Percentiles rank a stretch among this genome's conserved stretches.
Conservation (phyloP, 2,329 filamentous ascomycete species). For the Sporothrix phasma region DNA sequence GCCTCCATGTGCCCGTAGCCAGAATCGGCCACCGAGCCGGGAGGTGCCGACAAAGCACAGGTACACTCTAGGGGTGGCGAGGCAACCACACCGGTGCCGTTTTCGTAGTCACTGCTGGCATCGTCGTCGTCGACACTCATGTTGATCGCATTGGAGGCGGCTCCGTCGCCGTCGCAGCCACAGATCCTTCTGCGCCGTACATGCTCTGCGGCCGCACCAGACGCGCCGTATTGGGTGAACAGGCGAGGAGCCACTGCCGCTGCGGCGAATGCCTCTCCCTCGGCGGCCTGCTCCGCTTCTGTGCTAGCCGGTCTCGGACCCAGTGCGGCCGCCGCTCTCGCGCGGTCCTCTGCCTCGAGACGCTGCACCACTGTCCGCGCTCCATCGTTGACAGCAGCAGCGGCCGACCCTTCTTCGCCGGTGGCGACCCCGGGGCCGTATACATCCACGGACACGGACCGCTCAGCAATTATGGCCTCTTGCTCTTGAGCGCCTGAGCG, state of each 20-base stretch:
- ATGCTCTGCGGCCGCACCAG: neutral
- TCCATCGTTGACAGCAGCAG: neutral
- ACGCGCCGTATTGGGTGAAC: neutral
- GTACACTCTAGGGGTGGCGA: neutral
- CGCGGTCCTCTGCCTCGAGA: slow-evolving; percentile 3
- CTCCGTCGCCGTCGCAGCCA: neutral
- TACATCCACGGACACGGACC: neutral
- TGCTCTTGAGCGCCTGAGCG: neutral
- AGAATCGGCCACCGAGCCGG: neutral
- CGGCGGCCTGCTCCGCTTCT: neutral
- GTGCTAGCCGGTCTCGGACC: neutral
- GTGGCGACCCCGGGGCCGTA: neutral
- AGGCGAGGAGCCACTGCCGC: neutral
- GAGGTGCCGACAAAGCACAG: neutral
- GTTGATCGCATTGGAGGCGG: neutral
- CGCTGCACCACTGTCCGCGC: neutral
- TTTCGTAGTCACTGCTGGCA: neutral
- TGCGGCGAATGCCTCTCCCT: neutral
- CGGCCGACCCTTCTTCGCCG: neutral
- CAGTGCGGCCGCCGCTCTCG: neutral
- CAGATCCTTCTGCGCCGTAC: neutral
- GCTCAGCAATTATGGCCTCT: slow-evolving; percentile 1
- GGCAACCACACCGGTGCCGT: neutral
- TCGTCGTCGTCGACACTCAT: neutral
- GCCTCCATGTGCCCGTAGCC: neutral